Evolutionary conservation across 2,329 filamentous ascomycete species (phyloP).

Genomic region (Claviceps sp.): DNA sequence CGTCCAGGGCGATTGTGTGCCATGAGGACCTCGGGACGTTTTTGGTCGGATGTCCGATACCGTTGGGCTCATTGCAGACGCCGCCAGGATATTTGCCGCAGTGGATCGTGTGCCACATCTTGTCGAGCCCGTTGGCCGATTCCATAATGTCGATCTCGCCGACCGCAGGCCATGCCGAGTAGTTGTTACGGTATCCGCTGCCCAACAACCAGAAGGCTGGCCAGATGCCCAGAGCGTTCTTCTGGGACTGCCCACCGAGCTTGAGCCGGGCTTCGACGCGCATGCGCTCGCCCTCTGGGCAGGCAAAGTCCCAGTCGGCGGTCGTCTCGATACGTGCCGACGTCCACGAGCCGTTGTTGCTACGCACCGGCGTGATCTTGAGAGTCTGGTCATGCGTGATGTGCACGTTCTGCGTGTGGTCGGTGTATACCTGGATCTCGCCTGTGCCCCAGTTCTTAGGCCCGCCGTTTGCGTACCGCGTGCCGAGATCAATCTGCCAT

Average conservation of each 20-base stretch:
- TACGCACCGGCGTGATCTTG: conserved; percentile 17
- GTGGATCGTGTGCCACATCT: conserved; percentile 25
- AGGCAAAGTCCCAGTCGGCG: conserved; percentile 19
- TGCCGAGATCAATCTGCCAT: conserved; percentile 32
- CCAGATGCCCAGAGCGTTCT: conserved; percentile 28
- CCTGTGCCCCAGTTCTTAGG: conserved; percentile 33
- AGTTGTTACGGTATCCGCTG: conserved; percentile 22
- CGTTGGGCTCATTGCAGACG: conserved; percentile 27
- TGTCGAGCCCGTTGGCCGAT: conserved; percentile 23
- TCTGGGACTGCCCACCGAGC: conserved; percentile 16
- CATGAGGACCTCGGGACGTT: conserved; percentile 17
- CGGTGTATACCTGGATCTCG: conserved; percentile 33
- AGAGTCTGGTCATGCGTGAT: conserved; percentile 24
- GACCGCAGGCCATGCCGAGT: conserved; percentile 26
- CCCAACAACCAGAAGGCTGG: conserved; percentile 34
- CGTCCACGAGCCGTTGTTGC: conserved; percentile 25
- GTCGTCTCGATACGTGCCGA: conserved; percentile 30
- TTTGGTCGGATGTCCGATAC: conserved; percentile 13
- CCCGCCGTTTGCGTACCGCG: conserved; percentile 28
- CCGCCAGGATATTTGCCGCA: conserved; percentile 26
- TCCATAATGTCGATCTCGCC: conserved; percentile 34
- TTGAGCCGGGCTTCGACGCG: conserved; percentile 26
- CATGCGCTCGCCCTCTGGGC: conserved; percentile 19
- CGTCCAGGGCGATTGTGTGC: conserved; percentile 19
- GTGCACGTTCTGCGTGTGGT: conserved; percentile 23